Base-by-base conservation (phyloP, 345 rosid species). In the Cardamine occulta region DNA sequence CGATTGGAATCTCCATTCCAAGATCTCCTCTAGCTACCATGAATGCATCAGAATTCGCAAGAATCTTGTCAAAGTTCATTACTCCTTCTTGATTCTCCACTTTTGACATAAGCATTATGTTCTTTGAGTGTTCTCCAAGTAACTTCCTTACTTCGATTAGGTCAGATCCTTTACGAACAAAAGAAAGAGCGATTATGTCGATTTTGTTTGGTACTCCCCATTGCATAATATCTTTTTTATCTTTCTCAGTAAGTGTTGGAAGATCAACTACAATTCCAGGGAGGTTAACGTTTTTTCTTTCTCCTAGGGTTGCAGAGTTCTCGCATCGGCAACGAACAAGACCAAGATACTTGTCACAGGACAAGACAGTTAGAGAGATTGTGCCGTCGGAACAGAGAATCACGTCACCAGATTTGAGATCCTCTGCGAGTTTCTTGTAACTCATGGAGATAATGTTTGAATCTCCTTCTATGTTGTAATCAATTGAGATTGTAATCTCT, bases 21-120 rank as follows among this genome's bases (percentile, higher is more conserved):
- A 90, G 89, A 75, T 90, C 96, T 64, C 93, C 93, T 75, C 91
- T 88, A 9, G 91, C 96, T 74, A 90, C 91, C 96, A 90, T 90
- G 82, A 83, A 88, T 0, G 93, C 81, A 60, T 90, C 93, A 0
- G 93, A 85, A 80, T 88, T 91, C 68, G 84, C 85, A 77, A 90
- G 63, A 51, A 90, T 90, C 69, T 88, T 88, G 45, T 90, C 96
- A 18, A 86, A 88, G 83, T 90, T 90, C 54, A 87, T 57, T 8
- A 90, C 91, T 55, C 91, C 93, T 79, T 86, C 93, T 79, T 86
- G 93, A 80, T 86, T 90, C 82, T 88, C 91, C 74, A 90, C 96
- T 89, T 90, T 90, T 4, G 96, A 90, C 96, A 90, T 90, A 34
- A 90, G 79, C 73, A 79, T 80, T 8, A 90, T 90, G 12, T 40